These are phyloP conservation scores for Tetracladium setigerum DNA, from an alignment of 495 filamentous ascomycete genomes.

Conservation along the genomic window DNA sequence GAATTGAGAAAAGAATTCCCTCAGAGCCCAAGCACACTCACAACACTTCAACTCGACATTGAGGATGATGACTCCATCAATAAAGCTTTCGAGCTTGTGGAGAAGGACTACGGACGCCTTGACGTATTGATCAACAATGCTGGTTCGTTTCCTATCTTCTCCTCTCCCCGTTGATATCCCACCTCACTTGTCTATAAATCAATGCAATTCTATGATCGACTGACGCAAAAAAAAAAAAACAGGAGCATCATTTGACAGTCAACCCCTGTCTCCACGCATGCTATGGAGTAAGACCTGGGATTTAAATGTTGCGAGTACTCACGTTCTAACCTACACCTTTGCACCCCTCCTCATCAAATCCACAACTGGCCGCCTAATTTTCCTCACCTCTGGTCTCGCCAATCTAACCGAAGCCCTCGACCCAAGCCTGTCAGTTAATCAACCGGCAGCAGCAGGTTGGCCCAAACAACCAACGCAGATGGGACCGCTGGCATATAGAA, in stretches of 20 bases:
- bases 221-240: neutral
- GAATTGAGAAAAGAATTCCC: conserved; percentile 29
- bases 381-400: conserved; percentile 41
- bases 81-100: conserved; percentile 26
- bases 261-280: conserved; percentile 29
- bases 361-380: conserved; percentile 37
- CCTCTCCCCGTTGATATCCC: too few relatives aligned
- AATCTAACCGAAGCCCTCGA: conserved; percentile 33
- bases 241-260: conserved; percentile 17
- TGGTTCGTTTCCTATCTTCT: conserved; percentile 25
- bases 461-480: conserved; percentile 26
- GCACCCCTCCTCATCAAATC: conserved; percentile 38
- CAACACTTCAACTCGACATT: conserved; percentile 40
- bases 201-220: too few relatives aligned
- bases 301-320: conserved; percentile 45
- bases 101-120: conserved; percentile 28
- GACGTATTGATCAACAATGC: conserved; percentile 58
- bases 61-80: conserved; percentile 36
- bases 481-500: conserved; percentile 35
- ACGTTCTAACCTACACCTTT: conserved; percentile 38
- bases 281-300: conserved; percentile 47
- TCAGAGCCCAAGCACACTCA: conserved; percentile 25
- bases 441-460: conserved; percentile 36
- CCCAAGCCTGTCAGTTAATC: conserved; percentile 18
- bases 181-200: too few relatives aligned